Conservation (phyloP, 2,329 filamentous ascomycete genomes). For the Colletotrichum falcatum region DNA sequence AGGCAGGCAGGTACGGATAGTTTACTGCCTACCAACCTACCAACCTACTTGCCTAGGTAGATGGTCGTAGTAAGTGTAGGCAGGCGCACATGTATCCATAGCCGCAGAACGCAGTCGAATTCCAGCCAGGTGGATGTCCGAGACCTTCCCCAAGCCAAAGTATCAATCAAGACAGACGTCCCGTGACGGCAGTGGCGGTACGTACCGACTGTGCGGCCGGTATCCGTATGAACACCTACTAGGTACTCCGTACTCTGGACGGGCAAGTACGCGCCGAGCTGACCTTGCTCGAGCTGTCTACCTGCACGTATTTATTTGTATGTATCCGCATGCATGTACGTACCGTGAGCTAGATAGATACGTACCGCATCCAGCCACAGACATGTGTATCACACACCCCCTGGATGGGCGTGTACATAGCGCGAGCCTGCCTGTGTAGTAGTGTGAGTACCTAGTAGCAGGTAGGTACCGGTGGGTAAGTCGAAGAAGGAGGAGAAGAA, state of each 20-base stretch:
- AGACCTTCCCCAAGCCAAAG: background rate
- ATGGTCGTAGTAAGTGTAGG: too few species aligned
- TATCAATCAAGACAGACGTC: background rate
- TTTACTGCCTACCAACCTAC: too few species aligned
- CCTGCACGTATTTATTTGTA: too few species aligned
- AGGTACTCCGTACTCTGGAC: too few species aligned
- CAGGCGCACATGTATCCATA: background rate
- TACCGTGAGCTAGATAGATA: background rate
- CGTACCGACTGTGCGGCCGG: background rate
- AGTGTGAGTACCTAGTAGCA: too few species aligned
- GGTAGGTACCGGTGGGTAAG: too few species aligned
- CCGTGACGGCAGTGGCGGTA: background rate
- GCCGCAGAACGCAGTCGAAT: background rate
- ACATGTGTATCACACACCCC: background rate
- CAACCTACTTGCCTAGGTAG: too few species aligned
- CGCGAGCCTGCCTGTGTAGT: too few species aligned
- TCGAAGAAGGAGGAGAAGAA: background rate
- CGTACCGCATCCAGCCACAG: too few species aligned
- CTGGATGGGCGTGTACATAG: background rate
- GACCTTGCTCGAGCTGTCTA: too few species aligned
- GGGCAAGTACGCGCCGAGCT: background rate
- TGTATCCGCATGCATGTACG: background rate
- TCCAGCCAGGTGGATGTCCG: background rate
- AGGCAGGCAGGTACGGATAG: too few species aligned
- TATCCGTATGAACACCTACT: too few species aligned